Evolutionary conservation across 2,329 filamentous ascomycete species (phyloP).

Genomic region (Didymella arachidicola): DNA sequence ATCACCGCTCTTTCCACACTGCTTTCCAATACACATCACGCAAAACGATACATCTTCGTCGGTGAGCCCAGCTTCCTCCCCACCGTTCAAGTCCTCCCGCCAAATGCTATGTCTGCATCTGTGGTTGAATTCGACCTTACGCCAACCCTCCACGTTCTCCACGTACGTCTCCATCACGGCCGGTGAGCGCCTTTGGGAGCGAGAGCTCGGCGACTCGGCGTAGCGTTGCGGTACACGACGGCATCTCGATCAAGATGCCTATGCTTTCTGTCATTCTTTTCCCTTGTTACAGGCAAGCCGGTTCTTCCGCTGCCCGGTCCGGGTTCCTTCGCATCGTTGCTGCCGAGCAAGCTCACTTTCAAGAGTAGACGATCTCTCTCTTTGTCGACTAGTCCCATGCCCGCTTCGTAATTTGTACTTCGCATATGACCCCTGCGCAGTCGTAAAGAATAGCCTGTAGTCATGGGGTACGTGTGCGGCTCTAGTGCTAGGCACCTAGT

Average conservation of each 20-base stretch:
- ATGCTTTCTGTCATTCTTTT: neutral
- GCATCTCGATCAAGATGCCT: neutral
- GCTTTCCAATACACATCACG: slow-evolving; percentile 19
- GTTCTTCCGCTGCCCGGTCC: slow-evolving; percentile 14
- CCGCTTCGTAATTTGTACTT: neutral
- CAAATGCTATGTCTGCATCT: slow-evolving; percentile 9
- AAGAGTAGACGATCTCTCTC: neutral
- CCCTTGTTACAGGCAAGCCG: neutral
- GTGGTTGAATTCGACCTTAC: slow-evolving; percentile 13
- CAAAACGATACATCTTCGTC: slow-evolving; percentile 26
- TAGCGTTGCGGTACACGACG: slow-evolving; percentile 5
- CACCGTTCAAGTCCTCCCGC: slow-evolving; percentile 17
- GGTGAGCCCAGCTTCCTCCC: slow-evolving; percentile 40
- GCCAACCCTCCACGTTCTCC: slow-evolving; percentile 8
- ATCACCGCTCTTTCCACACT: slow-evolving; percentile 40
- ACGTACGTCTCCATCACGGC: slow-evolving; percentile 4
- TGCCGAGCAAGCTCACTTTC: neutral
- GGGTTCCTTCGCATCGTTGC: neutral
- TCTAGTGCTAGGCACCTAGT: slow-evolving; percentile 10
- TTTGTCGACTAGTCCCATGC: slow-evolving; percentile 3
- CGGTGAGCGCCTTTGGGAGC: slow-evolving; percentile 20
- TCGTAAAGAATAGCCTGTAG: neutral
- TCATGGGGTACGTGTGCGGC: slow-evolving; percentile 5
- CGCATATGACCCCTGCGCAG: neutral
- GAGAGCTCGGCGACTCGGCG: slow-evolving; percentile 18